phyloP scores from a whole-genome alignment of 2,329 filamentous ascomycete species.

The Calonectria hongkongensis region DNA sequence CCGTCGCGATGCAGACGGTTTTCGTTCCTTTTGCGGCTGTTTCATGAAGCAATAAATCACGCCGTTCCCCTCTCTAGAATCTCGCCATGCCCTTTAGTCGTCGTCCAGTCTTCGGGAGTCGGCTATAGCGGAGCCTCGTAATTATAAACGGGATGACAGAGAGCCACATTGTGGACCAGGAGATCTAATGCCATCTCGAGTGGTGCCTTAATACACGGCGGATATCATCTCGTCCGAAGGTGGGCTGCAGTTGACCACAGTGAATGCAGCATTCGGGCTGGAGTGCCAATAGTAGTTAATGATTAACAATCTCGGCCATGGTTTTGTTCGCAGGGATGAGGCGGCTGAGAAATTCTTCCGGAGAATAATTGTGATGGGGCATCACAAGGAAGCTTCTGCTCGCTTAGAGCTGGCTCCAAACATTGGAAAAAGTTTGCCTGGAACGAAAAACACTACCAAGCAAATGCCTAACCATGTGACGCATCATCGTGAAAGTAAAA shows the following conservation, averaged over 20 bases:
- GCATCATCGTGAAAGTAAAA: too few relatives aligned
- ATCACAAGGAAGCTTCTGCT: neutral
- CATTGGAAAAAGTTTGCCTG: neutral
- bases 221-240: neutral
- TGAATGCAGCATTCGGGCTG: neutral
- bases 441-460: neutral
- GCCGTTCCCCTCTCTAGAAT: neutral
- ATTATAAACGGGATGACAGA: conserved; percentile 11
- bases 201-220: neutral
- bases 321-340: conserved; percentile 3
- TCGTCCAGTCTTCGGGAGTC: neutral
- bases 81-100: neutral
- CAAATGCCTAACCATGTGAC: too few relatives aligned
- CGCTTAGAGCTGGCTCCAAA: conserved; percentile 4
- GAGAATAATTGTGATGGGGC: neutral
- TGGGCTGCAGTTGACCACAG: neutral
- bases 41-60: conserved; percentile 2
- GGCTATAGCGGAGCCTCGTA: neutral
- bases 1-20: conserved; percentile 6
- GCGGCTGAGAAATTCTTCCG: neutral
- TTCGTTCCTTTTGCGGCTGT: conserved; percentile 4
- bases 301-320: conserved; percentile 16
- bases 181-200: neutral
- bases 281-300: neutral
- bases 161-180: neutral